Conservation (phyloP, 768 basidiomycete genomes). For the Kockovaella imperatae region DNA sequence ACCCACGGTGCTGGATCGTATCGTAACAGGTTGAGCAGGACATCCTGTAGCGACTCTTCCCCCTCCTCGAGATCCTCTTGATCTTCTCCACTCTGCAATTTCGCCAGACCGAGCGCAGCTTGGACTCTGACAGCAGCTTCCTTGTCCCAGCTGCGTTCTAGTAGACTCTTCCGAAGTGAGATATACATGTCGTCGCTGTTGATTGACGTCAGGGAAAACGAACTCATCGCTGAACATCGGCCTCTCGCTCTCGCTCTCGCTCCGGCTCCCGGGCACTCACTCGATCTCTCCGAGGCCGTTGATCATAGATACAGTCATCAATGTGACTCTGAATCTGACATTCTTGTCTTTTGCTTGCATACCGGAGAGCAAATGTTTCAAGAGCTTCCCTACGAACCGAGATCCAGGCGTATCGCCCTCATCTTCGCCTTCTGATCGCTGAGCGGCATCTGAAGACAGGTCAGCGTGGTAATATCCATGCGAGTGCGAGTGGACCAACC, state of each 20-base stretch:
- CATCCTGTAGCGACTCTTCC: constrained; percentile 35
- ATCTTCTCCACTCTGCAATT: constrained; percentile 67
- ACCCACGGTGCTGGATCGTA: constrained; percentile 72
- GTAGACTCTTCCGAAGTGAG: constrained; percentile 55
- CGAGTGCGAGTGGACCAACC: constrained; percentile 48
- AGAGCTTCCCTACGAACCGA: constrained; percentile 59
- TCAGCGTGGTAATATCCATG: constrained; percentile 2
- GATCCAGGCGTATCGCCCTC: constrained; percentile 61
- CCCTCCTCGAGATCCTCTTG: constrained; percentile 49
- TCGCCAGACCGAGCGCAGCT: constrained; percentile 69
- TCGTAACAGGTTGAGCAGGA: constrained; percentile 53
- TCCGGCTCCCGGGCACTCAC: constrained; percentile 53
- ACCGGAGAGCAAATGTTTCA: constrained; percentile 67
- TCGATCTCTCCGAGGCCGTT: constrained; percentile 74
- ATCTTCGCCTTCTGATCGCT: constrained; percentile 48
- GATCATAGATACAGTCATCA: constrained; percentile 71
- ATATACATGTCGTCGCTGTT: constrained; percentile 71
- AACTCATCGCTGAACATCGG: not conserved
- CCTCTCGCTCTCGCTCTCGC: not conserved
- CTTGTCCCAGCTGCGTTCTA: constrained; percentile 71
- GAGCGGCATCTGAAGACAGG: constrained; percentile 38
- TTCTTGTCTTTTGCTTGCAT: constrained; percentile 80
- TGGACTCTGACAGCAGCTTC: constrained; percentile 69
- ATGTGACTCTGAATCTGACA: constrained; percentile 70
- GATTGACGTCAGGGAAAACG: too few relatives aligned